A percentile compares a stretch with the other conserved stretches of the same genome.
Evolutionary conservation across 2,329 filamentous ascomycete species (phyloP).

Genomic region (Alternaria alternata): DNA sequence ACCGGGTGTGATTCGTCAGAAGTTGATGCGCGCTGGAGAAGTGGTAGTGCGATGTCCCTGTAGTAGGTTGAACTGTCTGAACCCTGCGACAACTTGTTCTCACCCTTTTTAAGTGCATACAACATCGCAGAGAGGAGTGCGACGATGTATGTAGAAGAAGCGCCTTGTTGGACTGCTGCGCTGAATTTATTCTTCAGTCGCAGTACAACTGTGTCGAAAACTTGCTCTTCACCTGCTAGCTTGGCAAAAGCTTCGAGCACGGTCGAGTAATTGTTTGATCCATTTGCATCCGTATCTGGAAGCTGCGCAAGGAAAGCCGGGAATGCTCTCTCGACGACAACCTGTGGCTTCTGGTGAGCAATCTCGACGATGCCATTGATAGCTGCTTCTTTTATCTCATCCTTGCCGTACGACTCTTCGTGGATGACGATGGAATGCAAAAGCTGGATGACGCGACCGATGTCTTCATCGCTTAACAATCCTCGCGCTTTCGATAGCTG

Average conservation of each 20-base stretch:
- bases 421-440: constrained; percentile 68
- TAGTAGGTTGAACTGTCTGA: constrained; percentile 54
- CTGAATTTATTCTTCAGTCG: constrained; percentile 70
- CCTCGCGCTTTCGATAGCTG: constrained; percentile 54
- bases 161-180: constrained; percentile 61
- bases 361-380: constrained; percentile 67
- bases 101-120: constrained; percentile 66
- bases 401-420: constrained; percentile 64
- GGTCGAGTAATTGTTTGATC: constrained; percentile 58
- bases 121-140: constrained; percentile 68
- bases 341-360: constrained; percentile 67
- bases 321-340: constrained; percentile 71
- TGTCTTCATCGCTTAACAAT: constrained; percentile 53
- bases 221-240: constrained; percentile 67
- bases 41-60: constrained; percentile 56
- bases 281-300: constrained; percentile 64
- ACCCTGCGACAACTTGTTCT: constrained; percentile 59
- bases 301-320: constrained; percentile 71
- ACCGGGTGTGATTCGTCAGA: constrained; percentile 40
- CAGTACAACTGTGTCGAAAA: constrained; percentile 70
- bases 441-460: constrained; percentile 64
- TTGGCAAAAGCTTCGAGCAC: constrained; percentile 71
- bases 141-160: constrained; percentile 63
- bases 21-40: constrained; percentile 50
- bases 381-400: constrained; percentile 66